Percentiles rank a stretch among this genome's conserved stretches.
Evolutionary conservation across 2,329 filamentous ascomycete species (phyloP).

Genomic region (Calonectria naviculata): DNA sequence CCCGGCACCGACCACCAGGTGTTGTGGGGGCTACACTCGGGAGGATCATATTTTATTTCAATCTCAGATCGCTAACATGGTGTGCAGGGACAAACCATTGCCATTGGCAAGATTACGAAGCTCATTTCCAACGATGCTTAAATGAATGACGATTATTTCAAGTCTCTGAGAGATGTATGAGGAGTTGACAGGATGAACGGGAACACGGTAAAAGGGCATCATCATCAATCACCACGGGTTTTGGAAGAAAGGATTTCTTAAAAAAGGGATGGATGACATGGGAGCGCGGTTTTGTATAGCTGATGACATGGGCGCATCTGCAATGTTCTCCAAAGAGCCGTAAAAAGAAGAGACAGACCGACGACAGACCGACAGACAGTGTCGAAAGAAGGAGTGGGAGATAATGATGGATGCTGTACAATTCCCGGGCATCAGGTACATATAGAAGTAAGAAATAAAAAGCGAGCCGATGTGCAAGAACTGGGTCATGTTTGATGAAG

Average conservation of each 20-base stretch:
- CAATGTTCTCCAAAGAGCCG: constrained; percentile 23
- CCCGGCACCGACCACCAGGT: constrained; percentile 9
- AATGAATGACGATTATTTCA: constrained; percentile 36
- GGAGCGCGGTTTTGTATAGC: constrained; percentile 32
- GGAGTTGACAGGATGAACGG: constrained; percentile 22
- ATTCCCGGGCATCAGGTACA: constrained; percentile 30
- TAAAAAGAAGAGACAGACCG: constrained; percentile 21
- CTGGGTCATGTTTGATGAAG: not conserved
- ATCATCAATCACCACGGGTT: constrained; percentile 28
- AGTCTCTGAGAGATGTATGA: constrained; percentile 15
- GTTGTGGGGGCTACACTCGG: constrained; percentile 8
- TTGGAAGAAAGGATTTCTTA: constrained; percentile 14
- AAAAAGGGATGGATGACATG: constrained; percentile 13
- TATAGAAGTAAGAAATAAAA: constrained; percentile 34
- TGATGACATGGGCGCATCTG: constrained; percentile 29
- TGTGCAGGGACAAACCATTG: constrained; percentile 92
- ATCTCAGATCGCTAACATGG: constrained; percentile 41
- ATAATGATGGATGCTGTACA: constrained; percentile 32
- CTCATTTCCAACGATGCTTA: constrained; percentile 63
- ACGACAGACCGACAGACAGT: constrained; percentile 3
- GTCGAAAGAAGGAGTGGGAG: constrained; percentile 23
- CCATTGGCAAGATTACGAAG: constrained; percentile 99
- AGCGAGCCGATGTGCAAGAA: constrained; percentile 25
- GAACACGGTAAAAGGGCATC: constrained; percentile 22
- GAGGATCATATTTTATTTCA: constrained; percentile 14